Base-by-base conservation (phyloP, 1,284 basidiomycete species). In the Fistulinella cinereoalba region DNA sequence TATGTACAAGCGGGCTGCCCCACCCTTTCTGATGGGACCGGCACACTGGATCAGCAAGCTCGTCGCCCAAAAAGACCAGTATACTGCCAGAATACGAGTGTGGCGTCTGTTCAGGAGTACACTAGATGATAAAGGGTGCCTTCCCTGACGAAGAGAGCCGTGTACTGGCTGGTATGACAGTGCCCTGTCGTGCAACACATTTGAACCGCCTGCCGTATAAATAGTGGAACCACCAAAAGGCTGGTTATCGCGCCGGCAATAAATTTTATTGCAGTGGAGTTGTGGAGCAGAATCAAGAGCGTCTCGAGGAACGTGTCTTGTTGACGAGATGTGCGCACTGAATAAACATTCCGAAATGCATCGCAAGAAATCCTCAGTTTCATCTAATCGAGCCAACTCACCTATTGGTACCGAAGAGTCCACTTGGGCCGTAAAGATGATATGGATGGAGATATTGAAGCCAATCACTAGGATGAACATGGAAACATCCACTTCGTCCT, bases 111-210 rank as follows among this genome's bases (percentile, higher is more conserved):
- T 11, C 29, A 31, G 5, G 5, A 31, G n/a, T 8, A 54, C 54
- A 28, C 27, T 6, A 54, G 5, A 9, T 55, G 55, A 31, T 56
- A 60, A 16, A 51, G 13, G 11, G 50, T 15, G 11, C 55, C 52
- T 25, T 56, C 37, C 29, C 18, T 6, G 10, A 40, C 22, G 9
- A 54, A 25, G 4, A 54, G 1, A 10, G 50, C 51, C 11, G 51
- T 56, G 12, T 43, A 24, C 0, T 10, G 27, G 29, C 23, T 40
- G 33, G 56, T 28, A 13, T 16, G 42, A 46, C 44, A 60, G 3
- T 19, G 37, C 31, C 29, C 46, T 10, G 57, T 54, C 6, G 6
- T 28, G 1, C 10, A 22, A 27, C 57, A 42, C 43, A 33, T 46
- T 21, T 25, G 43, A 22, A 46, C 1, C 6, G 44, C 51, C 9